These are phyloP conservation scores for Phytophthora kernoviae DNA, from an alignment of 352 stramenopile genomes.

Conservation along the genomic window DNA sequence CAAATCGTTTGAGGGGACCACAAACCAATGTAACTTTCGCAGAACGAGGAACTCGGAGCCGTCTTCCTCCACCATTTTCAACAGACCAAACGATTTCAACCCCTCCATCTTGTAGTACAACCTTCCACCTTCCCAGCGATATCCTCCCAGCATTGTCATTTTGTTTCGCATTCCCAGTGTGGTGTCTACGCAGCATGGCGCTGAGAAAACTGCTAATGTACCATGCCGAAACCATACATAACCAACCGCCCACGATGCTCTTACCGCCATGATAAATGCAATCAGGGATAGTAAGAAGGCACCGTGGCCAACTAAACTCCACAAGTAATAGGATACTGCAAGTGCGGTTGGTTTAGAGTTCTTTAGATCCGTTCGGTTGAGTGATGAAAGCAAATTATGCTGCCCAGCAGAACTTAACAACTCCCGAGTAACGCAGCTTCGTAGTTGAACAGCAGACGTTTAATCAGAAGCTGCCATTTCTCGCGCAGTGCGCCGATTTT, in stretches of 20 bases:
- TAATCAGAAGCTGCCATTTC: conserved; percentile 10
- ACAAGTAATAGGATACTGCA: conserved; percentile 26
- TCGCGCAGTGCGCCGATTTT: conserved; percentile 6
- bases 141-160: conserved; percentile 21
- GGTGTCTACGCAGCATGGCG: conserved; percentile 10
- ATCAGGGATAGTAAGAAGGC: conserved; percentile 21
- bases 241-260: conserved; percentile 14
- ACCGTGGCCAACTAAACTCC: conserved; percentile 19
- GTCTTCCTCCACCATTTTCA: conserved; percentile 19
- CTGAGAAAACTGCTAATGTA: not conserved
- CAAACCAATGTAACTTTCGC: conserved; percentile 27
- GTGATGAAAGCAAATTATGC: conserved; percentile 15
- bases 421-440: conserved; percentile 29
- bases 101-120: conserved; percentile 20
- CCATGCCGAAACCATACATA: not conserved
- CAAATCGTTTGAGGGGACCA: conserved; percentile 13
- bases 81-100: conserved; percentile 27
- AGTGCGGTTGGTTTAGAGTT: conserved; percentile 21
- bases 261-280: conserved; percentile 15
- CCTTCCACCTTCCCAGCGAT: conserved; percentile 16
- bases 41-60: conserved; percentile 23
- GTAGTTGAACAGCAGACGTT: conserved; percentile 31
- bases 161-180: conserved; percentile 15
- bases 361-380: conserved; percentile 14
- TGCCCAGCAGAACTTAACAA: conserved; percentile 15